A percentile compares a stretch with the other conserved stretches of the same genome.
Evolutionary conservation across 306 rosid species (phyloP).

Genomic region (Crotalaria pallida): DNA sequence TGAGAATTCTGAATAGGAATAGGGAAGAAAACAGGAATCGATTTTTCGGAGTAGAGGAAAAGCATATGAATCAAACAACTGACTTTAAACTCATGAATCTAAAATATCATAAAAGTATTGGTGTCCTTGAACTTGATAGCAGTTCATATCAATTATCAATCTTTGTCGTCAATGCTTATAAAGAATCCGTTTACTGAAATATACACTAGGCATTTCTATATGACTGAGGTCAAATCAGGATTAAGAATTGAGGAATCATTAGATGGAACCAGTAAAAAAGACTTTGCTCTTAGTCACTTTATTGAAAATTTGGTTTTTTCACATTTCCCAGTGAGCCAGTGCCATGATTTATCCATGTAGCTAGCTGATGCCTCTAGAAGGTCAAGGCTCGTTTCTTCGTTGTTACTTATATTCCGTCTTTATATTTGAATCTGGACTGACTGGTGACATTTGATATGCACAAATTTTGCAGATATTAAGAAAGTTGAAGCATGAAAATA

Average conservation of each 20-base stretch:
- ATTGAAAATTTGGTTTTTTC: background rate
- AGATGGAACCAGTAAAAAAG: background rate
- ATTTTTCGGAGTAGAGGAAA: background rate
- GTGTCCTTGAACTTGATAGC: background rate
- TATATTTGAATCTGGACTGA: background rate
- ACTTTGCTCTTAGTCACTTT: background rate
- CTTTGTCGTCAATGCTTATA: background rate
- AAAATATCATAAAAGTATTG: background rate
- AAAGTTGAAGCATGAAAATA: conserved; percentile 91
- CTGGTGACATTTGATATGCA: background rate
- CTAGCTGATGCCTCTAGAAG: background rate
- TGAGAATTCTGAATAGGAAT: background rate
- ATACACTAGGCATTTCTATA: background rate
- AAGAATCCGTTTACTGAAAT: background rate
- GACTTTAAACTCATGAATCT: background rate
- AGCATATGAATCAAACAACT: background rate
- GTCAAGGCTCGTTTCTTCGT: background rate
- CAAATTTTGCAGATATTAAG: conserved; percentile 67
- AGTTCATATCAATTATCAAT: background rate
- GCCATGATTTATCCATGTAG: background rate
- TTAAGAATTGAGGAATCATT: background rate
- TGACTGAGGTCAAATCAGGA: background rate
- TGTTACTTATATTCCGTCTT: background rate
- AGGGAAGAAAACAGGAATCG: background rate
- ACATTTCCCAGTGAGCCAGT: background rate